phyloP scores from a whole-genome alignment of 306 rosid genomes.

The Quillaja saponaria region DNA sequence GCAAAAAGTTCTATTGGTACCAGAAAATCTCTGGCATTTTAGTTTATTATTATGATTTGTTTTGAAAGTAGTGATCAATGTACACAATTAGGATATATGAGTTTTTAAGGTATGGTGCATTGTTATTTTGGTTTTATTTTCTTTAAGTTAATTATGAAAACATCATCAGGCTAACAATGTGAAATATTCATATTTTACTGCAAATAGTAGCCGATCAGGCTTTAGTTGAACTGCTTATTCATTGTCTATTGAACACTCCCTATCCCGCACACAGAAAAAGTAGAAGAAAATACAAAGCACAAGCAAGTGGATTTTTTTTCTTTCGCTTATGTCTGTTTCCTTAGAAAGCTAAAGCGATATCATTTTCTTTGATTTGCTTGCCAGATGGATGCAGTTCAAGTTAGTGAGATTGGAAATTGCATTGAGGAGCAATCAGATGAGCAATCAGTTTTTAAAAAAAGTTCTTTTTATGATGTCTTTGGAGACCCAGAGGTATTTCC shows the following conservation, averaged over 20 bases:
- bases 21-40: not conserved
- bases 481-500: constrained; percentile 68
- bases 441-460: constrained; percentile 48
- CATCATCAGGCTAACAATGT: constrained; percentile 6
- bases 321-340: no score
- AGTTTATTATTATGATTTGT: constrained; percentile 23
- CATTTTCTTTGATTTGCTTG: constrained; percentile 21
- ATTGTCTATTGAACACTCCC: no score
- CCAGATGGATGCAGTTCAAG: constrained; percentile 62
- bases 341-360: no score
- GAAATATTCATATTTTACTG: constrained; percentile 16
- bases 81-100: not conserved
- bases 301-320: no score
- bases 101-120: constrained; percentile 6
- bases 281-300: no score
- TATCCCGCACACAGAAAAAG: not conserved
- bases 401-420: constrained; percentile 36
- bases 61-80: constrained; percentile 4
- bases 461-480: constrained; percentile 47
- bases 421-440: constrained; percentile 45
- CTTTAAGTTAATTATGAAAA: constrained; percentile 20
- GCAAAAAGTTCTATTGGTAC: not conserved
- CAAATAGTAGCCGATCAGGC: constrained; percentile 5
- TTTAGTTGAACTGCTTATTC: constrained; percentile 1
- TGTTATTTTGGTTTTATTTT: not conserved